These are phyloP conservation scores for Puccinia polysora DNA, from an alignment of 1,284 basidiomycete genomes.

Conservation along the genomic window DNA sequence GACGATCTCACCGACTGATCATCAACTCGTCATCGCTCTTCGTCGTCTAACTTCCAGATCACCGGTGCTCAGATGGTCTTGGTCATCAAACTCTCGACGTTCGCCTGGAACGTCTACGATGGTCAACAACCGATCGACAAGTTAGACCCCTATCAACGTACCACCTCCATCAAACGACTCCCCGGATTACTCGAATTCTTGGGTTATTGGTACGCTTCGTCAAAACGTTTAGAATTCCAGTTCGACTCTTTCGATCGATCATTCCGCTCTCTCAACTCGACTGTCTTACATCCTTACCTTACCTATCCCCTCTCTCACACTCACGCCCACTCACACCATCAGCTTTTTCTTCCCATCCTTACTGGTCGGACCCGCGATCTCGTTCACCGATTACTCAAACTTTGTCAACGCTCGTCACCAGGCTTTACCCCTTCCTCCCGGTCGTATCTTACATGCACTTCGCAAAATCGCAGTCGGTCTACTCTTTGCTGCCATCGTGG, in stretches of 20 bases:
- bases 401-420: conserved; percentile 68
- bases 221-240: background rate
- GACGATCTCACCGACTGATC: background rate
- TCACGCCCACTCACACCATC: too few species aligned
- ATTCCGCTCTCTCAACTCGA: too few species aligned
- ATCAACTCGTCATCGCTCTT: background rate
- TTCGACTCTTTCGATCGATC: too few species aligned
- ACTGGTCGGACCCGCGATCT: conserved; percentile 84
- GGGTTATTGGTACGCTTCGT: conserved; percentile 65
- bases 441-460: conserved; percentile 47
- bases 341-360: conserved; percentile 93
- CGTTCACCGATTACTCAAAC: conserved; percentile 73
- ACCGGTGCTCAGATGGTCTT: conserved; percentile 90
- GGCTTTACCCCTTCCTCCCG: conserved; percentile 42
- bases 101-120: conserved; percentile 42
- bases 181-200: conserved; percentile 81
- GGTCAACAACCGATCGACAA: conserved; percentile 55
- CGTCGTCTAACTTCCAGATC: conserved; percentile 58
- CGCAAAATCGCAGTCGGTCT: conserved; percentile 59
- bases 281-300: too few species aligned
- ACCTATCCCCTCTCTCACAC: too few species aligned
- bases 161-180: conserved; percentile 67
- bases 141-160: conserved; percentile 76
- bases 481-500: conserved; percentile 69
- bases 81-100: conserved; percentile 83